Percentiles rank a stretch among this genome's conserved stretches.
Conservation (phyloP, 1,139 yeast species). For the Hyphopichia fennica region DNA sequence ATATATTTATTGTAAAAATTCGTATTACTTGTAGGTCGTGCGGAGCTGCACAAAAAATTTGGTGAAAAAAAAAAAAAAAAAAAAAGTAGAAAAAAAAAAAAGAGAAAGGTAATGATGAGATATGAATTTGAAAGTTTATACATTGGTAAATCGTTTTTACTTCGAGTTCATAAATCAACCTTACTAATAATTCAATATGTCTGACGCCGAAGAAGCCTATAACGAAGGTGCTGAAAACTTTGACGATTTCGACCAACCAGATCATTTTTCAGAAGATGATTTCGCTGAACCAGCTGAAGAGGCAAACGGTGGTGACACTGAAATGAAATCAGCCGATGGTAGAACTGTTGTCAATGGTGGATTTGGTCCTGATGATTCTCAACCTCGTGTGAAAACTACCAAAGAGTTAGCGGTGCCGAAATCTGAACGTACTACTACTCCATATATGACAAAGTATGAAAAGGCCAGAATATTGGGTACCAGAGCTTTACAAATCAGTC, state of each 20-base stretch:
- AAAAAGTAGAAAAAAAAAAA: not conserved
- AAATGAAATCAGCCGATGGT: slow-evolving; percentile 70
- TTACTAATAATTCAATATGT: slow-evolving; percentile 31
- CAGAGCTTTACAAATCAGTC: slow-evolving; percentile 91
- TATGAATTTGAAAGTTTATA: not conserved
- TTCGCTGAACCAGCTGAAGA: slow-evolving; percentile 38
- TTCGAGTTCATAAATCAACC: not conserved
- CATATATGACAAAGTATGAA: slow-evolving; percentile 98
- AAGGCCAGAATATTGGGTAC: slow-evolving; percentile 96
- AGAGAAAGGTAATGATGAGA: not conserved
- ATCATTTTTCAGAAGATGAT: slow-evolving; percentile 72
- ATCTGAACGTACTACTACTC: slow-evolving; percentile 90
- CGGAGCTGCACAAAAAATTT: not conserved
- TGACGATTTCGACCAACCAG: slow-evolving; percentile 77
- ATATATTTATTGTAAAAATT: not conserved
- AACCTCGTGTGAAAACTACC: slow-evolving; percentile 60
- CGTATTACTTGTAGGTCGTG: not conserved
- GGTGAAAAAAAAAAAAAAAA: not conserved
- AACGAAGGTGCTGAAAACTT: slow-evolving; percentile 79
- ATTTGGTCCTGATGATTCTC: slow-evolving; percentile 55
- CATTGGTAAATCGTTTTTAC: not conserved
- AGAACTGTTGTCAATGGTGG: slow-evolving; percentile 71
- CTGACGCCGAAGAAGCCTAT: slow-evolving; percentile 58
- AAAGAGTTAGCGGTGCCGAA: slow-evolving; percentile 86
- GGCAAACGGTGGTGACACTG: slow-evolving; percentile 41